Evolutionary conservation across 176 grass and related monocot genomes (phyloP).

Genomic region (Paspalum notatum): DNA sequence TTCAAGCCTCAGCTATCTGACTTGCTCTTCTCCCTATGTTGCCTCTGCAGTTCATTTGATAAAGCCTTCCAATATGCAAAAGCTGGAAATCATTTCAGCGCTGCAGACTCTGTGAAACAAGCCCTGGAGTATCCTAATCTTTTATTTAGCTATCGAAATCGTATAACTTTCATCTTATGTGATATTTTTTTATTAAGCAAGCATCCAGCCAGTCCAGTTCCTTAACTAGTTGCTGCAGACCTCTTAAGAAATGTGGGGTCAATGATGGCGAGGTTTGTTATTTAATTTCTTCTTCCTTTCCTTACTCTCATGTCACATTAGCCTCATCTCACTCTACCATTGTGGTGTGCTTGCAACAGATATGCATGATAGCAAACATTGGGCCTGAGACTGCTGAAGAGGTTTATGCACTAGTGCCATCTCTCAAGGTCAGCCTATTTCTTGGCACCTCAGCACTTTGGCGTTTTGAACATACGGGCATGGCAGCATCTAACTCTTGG

Average conservation of each 20-base stretch:
- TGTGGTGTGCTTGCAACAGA: constrained; percentile 45
- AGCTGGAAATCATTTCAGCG: constrained; percentile 59
- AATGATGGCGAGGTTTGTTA: constrained; percentile 83
- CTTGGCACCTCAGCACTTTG: constrained; percentile 19
- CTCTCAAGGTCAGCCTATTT: constrained; percentile 79
- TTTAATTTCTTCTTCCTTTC: constrained; percentile 1
- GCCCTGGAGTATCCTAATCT: constrained; percentile 75
- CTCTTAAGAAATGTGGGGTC: constrained; percentile 71
- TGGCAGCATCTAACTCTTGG: constrained; percentile 6
- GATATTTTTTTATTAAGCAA: constrained; percentile 24
- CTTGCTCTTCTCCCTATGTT: constrained; percentile 16
- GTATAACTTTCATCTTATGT: constrained; percentile 20
- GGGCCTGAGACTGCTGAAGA: constrained; percentile 80
- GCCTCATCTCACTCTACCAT: constrained; percentile 20
- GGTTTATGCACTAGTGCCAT: constrained; percentile 89
- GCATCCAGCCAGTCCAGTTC: constrained; percentile 33
- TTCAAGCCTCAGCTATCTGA: constrained; percentile 28
- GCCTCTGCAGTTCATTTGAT: constrained; percentile 70
- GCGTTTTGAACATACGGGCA: background rate
- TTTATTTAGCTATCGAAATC: constrained; percentile 3
- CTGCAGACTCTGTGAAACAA: constrained; percentile 66
- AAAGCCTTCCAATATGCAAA: constrained; percentile 88
- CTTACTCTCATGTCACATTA: constrained; percentile 22
- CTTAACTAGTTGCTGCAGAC: constrained; percentile 67
- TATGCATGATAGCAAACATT: constrained; percentile 92